Conservation (phyloP, 179 eudicot genomes). For the Monotropa hypopitys region DNA sequence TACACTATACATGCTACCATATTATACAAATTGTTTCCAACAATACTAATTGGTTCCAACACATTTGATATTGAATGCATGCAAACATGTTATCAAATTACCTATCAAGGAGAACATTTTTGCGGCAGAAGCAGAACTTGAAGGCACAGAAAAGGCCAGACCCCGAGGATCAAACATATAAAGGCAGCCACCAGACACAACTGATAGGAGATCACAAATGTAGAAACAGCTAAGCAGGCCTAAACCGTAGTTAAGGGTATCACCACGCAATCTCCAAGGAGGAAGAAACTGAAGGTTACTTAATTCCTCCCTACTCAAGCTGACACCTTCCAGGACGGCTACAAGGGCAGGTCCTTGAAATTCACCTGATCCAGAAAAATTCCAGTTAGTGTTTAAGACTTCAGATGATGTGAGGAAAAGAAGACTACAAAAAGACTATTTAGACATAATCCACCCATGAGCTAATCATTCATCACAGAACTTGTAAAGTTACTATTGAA, state of each 20-base stretch:
- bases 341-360: conserved; percentile 94
- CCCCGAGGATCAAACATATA: conserved; percentile 96
- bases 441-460: not conserved
- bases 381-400: not conserved
- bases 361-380: conserved; percentile 44
- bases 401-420: not conserved
- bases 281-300: conserved; percentile 87
- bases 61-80: not conserved
- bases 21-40: too few species aligned
- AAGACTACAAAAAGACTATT: conserved; percentile 1
- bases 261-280: conserved; percentile 89
- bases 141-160: conserved; percentile 55
- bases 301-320: conserved; percentile 83
- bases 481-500: not conserved
- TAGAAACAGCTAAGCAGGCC: conserved; percentile 74
- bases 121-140: conserved; percentile 67
- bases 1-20: too few species aligned
- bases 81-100: conserved; percentile 15
- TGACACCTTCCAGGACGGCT: conserved; percentile 75
- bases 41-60: too few species aligned
- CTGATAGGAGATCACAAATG: conserved; percentile 73
- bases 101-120: conserved; percentile 83
- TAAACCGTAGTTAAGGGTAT: conserved; percentile 80
- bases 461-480: not conserved
- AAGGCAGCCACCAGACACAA: conserved; percentile 75